Conservation (phyloP, 768 basidiomycete species). For the Pisolithus marmoratus region DNA sequence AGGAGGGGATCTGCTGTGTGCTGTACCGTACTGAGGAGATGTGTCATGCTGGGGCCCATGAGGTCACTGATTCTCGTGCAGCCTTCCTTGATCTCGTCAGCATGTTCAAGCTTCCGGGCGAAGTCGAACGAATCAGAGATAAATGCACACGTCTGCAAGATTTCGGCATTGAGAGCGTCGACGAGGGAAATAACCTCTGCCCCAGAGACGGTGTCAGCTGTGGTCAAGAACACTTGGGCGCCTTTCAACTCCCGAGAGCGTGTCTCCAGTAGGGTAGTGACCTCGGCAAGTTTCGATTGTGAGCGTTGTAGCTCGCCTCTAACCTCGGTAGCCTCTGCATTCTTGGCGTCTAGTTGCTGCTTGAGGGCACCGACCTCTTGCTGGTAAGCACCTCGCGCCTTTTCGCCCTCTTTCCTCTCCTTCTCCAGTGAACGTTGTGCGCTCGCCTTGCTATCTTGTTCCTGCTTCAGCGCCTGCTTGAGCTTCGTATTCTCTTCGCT, state of each 20-base stretch:
- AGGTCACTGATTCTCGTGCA: constrained; percentile 24
- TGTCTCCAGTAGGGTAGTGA: constrained; percentile 26
- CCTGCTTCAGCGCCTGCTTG: constrained; percentile 15
- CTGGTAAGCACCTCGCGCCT: constrained; percentile 7
- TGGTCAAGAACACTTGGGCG: constrained; percentile 39
- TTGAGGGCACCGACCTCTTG: constrained; percentile 13
- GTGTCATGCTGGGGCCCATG: constrained; percentile 24
- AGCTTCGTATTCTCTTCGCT: constrained; percentile 8
- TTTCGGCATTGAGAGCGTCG: constrained; percentile 42
- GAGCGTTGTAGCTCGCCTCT: constrained; percentile 23
- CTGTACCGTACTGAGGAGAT: constrained; percentile 16
- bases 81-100: constrained; percentile 25
- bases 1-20: constrained; percentile 34
- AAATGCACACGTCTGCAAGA: constrained; percentile 40
- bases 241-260: constrained; percentile 37
- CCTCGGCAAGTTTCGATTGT: constrained; percentile 21
- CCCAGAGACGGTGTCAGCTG: constrained; percentile 38
- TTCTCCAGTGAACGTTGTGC: constrained; percentile 15
- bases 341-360: constrained; percentile 21
- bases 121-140: constrained; percentile 38
- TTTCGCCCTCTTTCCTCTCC: constrained; percentile 17
- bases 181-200: constrained; percentile 37
- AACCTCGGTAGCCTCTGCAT: constrained; percentile 20
- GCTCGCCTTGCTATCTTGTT: constrained; percentile 10
- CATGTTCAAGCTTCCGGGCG: constrained; percentile 13